Evolutionary conservation across 495 filamentous ascomycete genomes (phyloP), one percentile per base, ranked within the genome.

Genomic region (Penicillium cinerascens): DNA sequence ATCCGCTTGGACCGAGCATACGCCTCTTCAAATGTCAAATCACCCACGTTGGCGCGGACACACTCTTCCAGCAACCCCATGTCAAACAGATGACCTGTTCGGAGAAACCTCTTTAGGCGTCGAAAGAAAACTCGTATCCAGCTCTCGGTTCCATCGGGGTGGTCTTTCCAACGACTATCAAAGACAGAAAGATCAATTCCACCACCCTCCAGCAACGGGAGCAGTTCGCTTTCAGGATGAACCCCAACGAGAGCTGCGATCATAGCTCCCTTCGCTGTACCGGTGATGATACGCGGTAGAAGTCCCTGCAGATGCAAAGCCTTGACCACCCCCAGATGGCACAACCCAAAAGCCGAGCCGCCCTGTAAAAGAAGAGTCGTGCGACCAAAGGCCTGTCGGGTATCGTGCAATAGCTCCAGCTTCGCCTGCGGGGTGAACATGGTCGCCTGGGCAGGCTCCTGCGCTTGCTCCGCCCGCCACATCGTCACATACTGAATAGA

Each of bases 21-120:
- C 2, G 92, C 92, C 67, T 97, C 92, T 71, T 96, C 89, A 58
- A 97, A 97, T 0, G 92, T 97, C 18, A 96, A 63, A 58, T 95
- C 88, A 7, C 90, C 92, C 4, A 96, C 82, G 59, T 96, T 95
- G 10, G 84, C 82, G 23, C 87, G 78, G 2, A 96, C 88, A 60
- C 89, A 93, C 46, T 92, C 83, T 63, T 95, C 91, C 40, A 97
- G 69, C 18, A 95, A 82, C 43, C 80, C 82, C 3, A 87, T 82
- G 68, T 97, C 90, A 37, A 96, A 77, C 56, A 96, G 88, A 61
- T 95, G 86, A 2, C 92, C 92, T 54, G 89, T 85, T 29, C 69
- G 70, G 42, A 85, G 61, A 50, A 90, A 91, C 45, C 90, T 77
- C 42, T 67, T 72, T 15, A 88, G 55, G 42, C 88, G 80, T 26